These are phyloP conservation scores for Picea glauca DNA, from an alignment of 75 land plant species.

Conservation along the genomic window DNA sequence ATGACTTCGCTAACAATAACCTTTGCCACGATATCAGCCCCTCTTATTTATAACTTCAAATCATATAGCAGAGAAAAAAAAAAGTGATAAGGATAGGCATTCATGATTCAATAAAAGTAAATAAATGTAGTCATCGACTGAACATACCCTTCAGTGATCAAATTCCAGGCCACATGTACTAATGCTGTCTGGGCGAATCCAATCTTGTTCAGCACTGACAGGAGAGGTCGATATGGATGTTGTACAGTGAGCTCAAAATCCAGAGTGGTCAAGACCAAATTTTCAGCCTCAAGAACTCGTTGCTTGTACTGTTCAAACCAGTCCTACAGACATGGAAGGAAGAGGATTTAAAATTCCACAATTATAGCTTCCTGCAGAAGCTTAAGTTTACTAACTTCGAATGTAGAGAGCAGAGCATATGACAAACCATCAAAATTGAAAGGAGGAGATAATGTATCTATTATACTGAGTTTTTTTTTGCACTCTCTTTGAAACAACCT, in stretches of 20 bases:
- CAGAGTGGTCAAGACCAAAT: conserved; percentile 61
- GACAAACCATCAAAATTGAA: background rate
- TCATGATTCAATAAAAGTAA: background rate
- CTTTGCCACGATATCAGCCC: background rate
- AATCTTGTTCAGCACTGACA: conserved; percentile 50
- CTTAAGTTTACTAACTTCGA: background rate
- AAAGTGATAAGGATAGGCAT: background rate
- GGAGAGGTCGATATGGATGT: conserved; percentile 69
- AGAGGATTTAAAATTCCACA: background rate
- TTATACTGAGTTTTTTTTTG: background rate
- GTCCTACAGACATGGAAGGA: conserved; percentile 31
- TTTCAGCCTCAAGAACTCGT: conserved; percentile 60
- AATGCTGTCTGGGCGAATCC: conserved; percentile 57
- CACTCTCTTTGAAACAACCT: background rate
- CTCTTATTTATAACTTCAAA: background rate
- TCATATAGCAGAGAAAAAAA: background rate
- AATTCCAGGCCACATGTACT: conserved; percentile 55
- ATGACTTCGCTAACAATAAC: background rate
- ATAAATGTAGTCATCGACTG: background rate
- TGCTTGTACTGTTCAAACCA: conserved; percentile 71
- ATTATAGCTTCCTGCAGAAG: background rate
- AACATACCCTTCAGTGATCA: conserved; percentile 78
- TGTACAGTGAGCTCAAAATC: conserved; percentile 74
- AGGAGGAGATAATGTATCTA: background rate
- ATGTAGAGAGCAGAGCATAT: background rate